Base-by-base conservation (phyloP, 768 basidiomycete genomes). In the Leccinum subgranulosum region DNA sequence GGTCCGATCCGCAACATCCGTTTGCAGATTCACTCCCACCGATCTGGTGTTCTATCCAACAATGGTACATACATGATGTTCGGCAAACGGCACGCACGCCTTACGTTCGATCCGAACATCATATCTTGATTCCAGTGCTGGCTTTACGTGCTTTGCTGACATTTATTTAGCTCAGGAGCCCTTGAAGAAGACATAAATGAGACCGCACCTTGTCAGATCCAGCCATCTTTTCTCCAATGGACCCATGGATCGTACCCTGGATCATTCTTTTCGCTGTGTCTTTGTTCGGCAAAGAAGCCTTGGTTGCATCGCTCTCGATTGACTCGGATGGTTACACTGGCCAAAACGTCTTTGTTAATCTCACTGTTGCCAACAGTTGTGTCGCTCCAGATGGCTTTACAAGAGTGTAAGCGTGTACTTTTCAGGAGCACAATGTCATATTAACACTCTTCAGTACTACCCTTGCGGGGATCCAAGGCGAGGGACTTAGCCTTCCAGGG, bases 401-500 rank as follows among this genome's bases (percentile, higher is more conserved):
- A 15, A 50, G 61, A 51, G 23, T 50, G 61, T 62, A 51, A 10
- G 61, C 34, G 17, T 27, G 12, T 11, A 10, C n/a, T 2, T 17
- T 2, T n/a, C 6, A n/a, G 9, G n/a, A 15, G 5, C 27, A 2
- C 27, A 10, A 29, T 6, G 5, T n/a, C n/a, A 49, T 49, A 17
- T 29, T 49, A 17, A 49, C 11, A 27, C 9, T 49, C 66, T 71
- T 52, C 31, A 65, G 67, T 3, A 74, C 72, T 7, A 72, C 76
- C 10, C 64, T 78, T 31, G 73, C 73, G 12, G 78, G 74, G 46
- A 76, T 31, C 29, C 49, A 28, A 5, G 49, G 49, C 6, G 60
- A 54, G 4, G 50, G 49, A 25, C 55, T 74, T 8, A 49, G 65
- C 4, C 77, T 76, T 52, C 77, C 78, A 12, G 78, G 76, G 1